Conservation (phyloP, 495 filamentous ascomycete genomes). For the Mytilinidion resinicola region DNA sequence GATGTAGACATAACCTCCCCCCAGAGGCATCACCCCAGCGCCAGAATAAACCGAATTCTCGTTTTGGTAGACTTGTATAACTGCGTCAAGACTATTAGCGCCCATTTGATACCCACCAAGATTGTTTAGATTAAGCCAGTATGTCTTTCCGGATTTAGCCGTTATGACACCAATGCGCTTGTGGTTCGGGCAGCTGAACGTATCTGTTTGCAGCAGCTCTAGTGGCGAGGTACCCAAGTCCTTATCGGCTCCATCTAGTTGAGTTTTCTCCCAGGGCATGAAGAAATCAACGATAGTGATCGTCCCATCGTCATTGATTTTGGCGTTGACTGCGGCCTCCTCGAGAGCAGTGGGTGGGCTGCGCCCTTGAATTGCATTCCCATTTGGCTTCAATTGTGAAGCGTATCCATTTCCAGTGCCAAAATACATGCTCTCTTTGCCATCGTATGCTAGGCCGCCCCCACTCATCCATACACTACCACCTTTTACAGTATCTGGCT, state of each 20-base stretch:
- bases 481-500: conserved; percentile 28
- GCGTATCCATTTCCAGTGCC: conserved; percentile 44
- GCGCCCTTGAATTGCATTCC: conserved; percentile 36
- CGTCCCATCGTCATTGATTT: conserved; percentile 37
- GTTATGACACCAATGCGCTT: conserved; percentile 37
- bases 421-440: conserved; percentile 38
- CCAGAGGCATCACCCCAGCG: conserved; percentile 43
- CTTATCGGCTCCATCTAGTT: conserved; percentile 42
- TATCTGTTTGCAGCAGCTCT: conserved; percentile 34
- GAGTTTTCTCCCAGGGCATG: conserved; percentile 39
- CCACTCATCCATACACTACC: conserved; percentile 39
- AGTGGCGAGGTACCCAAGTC: conserved; percentile 42
- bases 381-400: conserved; percentile 32
- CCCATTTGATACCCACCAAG: conserved; percentile 46
- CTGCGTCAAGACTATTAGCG: conserved; percentile 35
- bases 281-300: conserved; percentile 40
- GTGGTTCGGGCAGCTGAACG: conserved; percentile 39
- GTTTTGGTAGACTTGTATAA: conserved; percentile 41
- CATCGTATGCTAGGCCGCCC: conserved; percentile 39
- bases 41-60: conserved; percentile 42
- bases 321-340: conserved; percentile 40
- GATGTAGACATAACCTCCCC: conserved; percentile 46
- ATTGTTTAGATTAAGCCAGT: conserved; percentile 43
- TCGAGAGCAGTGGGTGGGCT: conserved; percentile 40
- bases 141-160: conserved; percentile 45